phyloP scores from a whole-genome alignment of 2,329 filamentous ascomycete species.

The Cadophora malorum region DNA sequence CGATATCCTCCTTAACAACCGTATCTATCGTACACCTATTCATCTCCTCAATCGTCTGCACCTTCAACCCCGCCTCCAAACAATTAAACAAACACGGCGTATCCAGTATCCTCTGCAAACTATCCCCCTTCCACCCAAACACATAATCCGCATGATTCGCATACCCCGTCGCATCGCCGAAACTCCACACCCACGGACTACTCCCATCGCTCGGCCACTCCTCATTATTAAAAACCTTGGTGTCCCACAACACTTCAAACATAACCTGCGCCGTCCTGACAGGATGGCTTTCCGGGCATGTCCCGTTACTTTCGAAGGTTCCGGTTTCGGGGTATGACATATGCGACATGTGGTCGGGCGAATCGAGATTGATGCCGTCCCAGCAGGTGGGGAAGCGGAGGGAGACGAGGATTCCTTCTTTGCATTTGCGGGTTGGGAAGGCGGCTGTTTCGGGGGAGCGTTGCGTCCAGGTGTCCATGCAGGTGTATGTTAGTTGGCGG shows the following conservation, averaged over 20 bases:
- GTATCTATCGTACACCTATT: slow-evolving; percentile 54
- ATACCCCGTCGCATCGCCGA: slow-evolving; percentile 51
- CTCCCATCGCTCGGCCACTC: slow-evolving; percentile 20
- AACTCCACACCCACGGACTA: slow-evolving; percentile 25
- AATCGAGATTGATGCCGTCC: slow-evolving; percentile 39
- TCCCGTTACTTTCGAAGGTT: background rate
- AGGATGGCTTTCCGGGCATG: slow-evolving; percentile 5
- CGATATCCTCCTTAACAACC: slow-evolving; percentile 55
- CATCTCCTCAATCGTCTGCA: slow-evolving; percentile 52
- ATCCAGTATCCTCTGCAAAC: slow-evolving; percentile 57
- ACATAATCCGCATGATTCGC: slow-evolving; percentile 64
- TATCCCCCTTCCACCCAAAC: slow-evolving; percentile 60
- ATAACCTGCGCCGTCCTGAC: slow-evolving; percentile 13
- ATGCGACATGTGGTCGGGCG: slow-evolving; percentile 31
- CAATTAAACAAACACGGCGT: slow-evolving; percentile 54
- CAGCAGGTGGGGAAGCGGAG: slow-evolving; percentile 44
- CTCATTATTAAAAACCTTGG: slow-evolving; percentile 10
- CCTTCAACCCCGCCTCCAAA: slow-evolving; percentile 47
- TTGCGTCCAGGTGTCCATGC: slow-evolving; percentile 48
- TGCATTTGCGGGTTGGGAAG: slow-evolving; percentile 46
- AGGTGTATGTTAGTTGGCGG: slow-evolving; percentile 53
- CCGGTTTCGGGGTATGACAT: slow-evolving; percentile 11
- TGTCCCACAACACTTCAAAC: slow-evolving; percentile 17
- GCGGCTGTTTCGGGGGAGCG: slow-evolving; percentile 48
- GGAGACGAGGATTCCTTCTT: slow-evolving; percentile 44